These are phyloP conservation scores for Ramaria sp. DNA, from an alignment of 768 basidiomycete genomes.

Conservation along the genomic window DNA sequence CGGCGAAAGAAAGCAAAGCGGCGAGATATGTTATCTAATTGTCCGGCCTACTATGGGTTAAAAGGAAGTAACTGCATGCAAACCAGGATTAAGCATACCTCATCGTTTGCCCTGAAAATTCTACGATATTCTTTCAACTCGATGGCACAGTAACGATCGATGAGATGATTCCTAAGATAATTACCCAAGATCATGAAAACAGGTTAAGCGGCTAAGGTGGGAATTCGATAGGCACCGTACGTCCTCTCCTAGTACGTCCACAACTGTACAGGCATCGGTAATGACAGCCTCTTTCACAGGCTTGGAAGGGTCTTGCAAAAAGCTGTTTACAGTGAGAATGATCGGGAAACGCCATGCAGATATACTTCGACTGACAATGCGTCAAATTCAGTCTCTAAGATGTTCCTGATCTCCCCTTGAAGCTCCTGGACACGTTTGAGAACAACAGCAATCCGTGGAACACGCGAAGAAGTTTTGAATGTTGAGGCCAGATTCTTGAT, in stretches of 20 bases:
- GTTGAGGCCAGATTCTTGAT: constrained; percentile 75
- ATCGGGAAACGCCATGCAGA: background rate
- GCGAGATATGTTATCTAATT: constrained; percentile 87
- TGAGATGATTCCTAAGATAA: constrained; percentile 39
- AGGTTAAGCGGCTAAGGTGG: background rate
- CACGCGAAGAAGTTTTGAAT: constrained; percentile 70
- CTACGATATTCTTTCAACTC: constrained; percentile 94
- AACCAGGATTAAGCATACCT: constrained; percentile 30
- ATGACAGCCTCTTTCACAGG: constrained; percentile 55
- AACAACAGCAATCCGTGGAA: constrained; percentile 66
- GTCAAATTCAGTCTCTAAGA: constrained; percentile 87
- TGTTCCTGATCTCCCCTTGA: constrained; percentile 69
- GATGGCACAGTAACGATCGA: constrained; percentile 82
- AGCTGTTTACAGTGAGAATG: constrained; percentile 33
- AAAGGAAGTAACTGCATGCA: background rate
- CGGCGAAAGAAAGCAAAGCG: constrained; percentile 95
- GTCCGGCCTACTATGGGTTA: constrained; percentile 46
- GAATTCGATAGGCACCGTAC: constrained; percentile 35
- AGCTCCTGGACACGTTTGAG: constrained; percentile 73
- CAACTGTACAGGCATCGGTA: constrained; percentile 75
- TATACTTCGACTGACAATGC: constrained; percentile 54
- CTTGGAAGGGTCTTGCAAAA: constrained; percentile 65
- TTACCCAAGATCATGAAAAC: background rate
- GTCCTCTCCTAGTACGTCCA: constrained; percentile 82
- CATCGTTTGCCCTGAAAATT: constrained; percentile 87